phyloP scores from a whole-genome alignment of 768 basidiomycete genomes.

The Phanerodontia chrysosporium region DNA sequence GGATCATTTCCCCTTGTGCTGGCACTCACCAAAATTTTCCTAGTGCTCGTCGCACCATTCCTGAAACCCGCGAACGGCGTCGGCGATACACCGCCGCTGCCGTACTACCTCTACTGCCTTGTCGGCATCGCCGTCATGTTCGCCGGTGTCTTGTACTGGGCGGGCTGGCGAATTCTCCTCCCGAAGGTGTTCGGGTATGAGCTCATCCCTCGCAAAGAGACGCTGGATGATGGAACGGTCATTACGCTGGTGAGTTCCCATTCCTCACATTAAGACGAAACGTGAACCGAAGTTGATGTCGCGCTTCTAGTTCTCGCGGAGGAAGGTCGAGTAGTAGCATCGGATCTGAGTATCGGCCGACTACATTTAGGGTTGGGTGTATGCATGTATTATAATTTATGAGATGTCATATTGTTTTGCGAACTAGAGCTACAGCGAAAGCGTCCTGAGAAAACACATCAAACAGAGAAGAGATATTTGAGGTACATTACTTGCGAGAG shows the following conservation, averaged over 20 bases:
- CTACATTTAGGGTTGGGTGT: background rate
- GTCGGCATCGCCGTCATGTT: slow-evolving; percentile 48
- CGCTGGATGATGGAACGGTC: slow-evolving; percentile 47
- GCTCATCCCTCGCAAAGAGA: slow-evolving; percentile 45
- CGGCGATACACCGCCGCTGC: slow-evolving; percentile 57
- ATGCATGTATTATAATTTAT: background rate
- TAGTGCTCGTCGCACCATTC: slow-evolving; percentile 53
- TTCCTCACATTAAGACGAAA: too few relatives aligned
- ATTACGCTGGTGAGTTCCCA: slow-evolving; percentile 41
- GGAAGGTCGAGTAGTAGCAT: background rate
- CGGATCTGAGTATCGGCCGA: background rate
- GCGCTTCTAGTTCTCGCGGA: slow-evolving; percentile 14
- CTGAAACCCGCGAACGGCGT: slow-evolving; percentile 47
- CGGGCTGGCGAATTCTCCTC: slow-evolving; percentile 45
- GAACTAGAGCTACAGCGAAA: background rate
- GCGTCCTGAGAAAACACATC: background rate
- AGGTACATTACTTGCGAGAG: too few relatives aligned
- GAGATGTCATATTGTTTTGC: background rate
- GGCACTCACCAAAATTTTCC: slow-evolving; percentile 12
- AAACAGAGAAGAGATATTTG: too few relatives aligned
- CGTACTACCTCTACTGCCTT: slow-evolving; percentile 57
- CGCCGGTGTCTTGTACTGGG: slow-evolving; percentile 50
- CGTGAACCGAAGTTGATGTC: too few relatives aligned
- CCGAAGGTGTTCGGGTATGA: slow-evolving; percentile 46
- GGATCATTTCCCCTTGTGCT: background rate